Conservation (phyloP, 2,329 filamentous ascomycete genomes). For the Knoxdaviesia capensis region DNA sequence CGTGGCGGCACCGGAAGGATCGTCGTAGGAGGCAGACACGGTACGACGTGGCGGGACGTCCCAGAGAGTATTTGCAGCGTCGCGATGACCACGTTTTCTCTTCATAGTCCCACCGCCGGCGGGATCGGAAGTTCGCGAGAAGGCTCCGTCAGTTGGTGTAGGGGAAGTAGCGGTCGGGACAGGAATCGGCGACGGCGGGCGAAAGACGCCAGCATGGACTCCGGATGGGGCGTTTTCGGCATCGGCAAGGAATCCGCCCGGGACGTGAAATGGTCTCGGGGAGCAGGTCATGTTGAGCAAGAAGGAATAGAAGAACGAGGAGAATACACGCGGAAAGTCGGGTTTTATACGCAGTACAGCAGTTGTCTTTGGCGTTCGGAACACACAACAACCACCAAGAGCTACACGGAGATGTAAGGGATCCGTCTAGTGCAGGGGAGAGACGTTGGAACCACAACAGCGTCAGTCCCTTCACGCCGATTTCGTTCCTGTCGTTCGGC, state of each 20-base stretch:
- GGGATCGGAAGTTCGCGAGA: constrained; percentile 6
- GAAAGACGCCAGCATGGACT: constrained; percentile 24
- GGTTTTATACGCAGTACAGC: background rate
- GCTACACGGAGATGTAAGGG: background rate
- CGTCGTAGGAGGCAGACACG: constrained; percentile 1
- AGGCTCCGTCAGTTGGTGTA: background rate
- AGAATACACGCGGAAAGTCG: background rate
- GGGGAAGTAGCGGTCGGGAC: constrained; percentile 15
- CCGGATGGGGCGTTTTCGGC: constrained; percentile 9
- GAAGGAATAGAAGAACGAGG: background rate
- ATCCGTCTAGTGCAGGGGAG: too few species aligned
- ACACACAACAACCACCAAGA: background rate
- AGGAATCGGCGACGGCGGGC: constrained; percentile 21
- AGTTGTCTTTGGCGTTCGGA: background rate
- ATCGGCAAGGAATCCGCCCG: constrained; percentile 14
- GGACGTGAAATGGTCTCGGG: constrained; percentile 12
- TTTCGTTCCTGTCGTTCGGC: too few species aligned
- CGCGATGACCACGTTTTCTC: constrained; percentile 22
- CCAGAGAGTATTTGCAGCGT: constrained; percentile 1
- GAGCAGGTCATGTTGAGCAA: constrained; percentile 11
- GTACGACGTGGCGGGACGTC: background rate
- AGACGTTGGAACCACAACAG: too few species aligned
- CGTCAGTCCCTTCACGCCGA: too few species aligned
- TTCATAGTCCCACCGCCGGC: constrained; percentile 14
- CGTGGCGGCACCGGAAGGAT: constrained; percentile 2